Base-by-base conservation (phyloP, 2,329 filamentous ascomycete species). In the Orbilia quercus region DNA sequence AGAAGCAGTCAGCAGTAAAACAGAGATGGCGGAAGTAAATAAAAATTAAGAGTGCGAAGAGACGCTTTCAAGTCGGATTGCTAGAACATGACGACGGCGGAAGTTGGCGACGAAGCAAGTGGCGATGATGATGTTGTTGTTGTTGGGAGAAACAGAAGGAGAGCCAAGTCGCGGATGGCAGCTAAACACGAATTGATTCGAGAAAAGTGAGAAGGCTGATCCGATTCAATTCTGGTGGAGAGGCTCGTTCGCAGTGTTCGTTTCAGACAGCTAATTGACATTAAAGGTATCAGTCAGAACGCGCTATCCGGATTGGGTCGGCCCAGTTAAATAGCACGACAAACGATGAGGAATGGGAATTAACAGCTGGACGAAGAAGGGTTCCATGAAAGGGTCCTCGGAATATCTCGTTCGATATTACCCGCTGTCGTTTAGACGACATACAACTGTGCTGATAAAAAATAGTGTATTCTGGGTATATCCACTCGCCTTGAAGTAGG, bases 301-400 rank as follows among this genome's bases (percentile, higher is more conserved):
- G 65, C 65, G 65, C 65, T 48, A 53, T 28, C 60, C 57, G 40
- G 34, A 53, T 48, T 45, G 31, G 55, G 40, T 63, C 51, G 51
- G 51, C 63, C 50, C 63, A 42, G 34, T 45, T 22, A 12, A 38
- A 18, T 6, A 23, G 28, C 48, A 18, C 25, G 48, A 6, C 31
- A 6, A n/a, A 28, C 25, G n/a, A 12, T n/a, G 7, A 36, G 7
- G 48, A 36, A 28, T n/a, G 5, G 25, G 31, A 44, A 6, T 28
- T 31, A 31, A 31, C 28, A 31, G 28, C 28, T 31, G 9, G 38
- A 57, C 7, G 18, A 23, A 14, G 12, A 42, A 50, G 5, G 45
- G 9, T 2, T 9, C 25, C 36, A 14, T 20, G 12, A 38, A 59
- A 59, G 53, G 22, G 22, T 31, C 38, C 22, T 20, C n/a, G 38